A percentile compares a stretch with the other conserved stretches of the same genome.
These are phyloP conservation scores for Phytophthora pisi DNA, from an alignment of 352 stramenopile species.

Conservation along the genomic window DNA sequence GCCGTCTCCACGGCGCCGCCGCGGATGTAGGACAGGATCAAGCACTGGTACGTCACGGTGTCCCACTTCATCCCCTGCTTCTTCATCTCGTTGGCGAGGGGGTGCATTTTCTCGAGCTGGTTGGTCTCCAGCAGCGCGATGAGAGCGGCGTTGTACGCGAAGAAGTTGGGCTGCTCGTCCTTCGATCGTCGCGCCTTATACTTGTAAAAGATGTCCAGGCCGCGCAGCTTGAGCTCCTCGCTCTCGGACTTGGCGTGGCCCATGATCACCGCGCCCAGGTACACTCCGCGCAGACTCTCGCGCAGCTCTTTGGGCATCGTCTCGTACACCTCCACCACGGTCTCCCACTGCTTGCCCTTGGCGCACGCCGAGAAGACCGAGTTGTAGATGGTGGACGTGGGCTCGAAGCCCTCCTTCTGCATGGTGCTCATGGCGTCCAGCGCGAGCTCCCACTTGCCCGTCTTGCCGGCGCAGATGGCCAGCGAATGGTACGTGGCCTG, in stretches of 20 bases:
- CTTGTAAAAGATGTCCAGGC: constrained; percentile 65
- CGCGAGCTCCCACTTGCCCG: constrained; percentile 70
- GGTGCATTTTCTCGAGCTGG: constrained; percentile 63
- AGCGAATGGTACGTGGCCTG: constrained; percentile 84
- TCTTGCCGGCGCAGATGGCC: constrained; percentile 80
- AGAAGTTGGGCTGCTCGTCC: constrained; percentile 64
- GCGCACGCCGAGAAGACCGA: constrained; percentile 81
- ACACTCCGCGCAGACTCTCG: constrained; percentile 48
- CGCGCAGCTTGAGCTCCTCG: constrained; percentile 35
- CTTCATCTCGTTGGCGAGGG: constrained; percentile 66
- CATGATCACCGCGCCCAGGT: constrained; percentile 80
- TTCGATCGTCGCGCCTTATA: constrained; percentile 31
- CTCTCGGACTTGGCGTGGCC: constrained; percentile 64
- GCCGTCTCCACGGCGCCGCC: constrained; percentile 62
- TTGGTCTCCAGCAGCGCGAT: constrained; percentile 58
- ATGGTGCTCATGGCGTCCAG: constrained; percentile 65
- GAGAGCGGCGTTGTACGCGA: constrained; percentile 74
- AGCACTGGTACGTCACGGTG: constrained; percentile 65
- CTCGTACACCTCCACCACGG: constrained; percentile 68
- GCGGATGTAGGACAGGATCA: constrained; percentile 71
- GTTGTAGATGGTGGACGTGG: constrained; percentile 79
- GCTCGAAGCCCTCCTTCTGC: constrained; percentile 53
- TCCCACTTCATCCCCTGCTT: constrained; percentile 67
- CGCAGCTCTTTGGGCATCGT: constrained; percentile 53
- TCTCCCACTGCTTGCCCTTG: constrained; percentile 75